phyloP scores from a whole-genome alignment of 2,329 filamentous ascomycete species.

The Pseudogymnoascus sp. region DNA sequence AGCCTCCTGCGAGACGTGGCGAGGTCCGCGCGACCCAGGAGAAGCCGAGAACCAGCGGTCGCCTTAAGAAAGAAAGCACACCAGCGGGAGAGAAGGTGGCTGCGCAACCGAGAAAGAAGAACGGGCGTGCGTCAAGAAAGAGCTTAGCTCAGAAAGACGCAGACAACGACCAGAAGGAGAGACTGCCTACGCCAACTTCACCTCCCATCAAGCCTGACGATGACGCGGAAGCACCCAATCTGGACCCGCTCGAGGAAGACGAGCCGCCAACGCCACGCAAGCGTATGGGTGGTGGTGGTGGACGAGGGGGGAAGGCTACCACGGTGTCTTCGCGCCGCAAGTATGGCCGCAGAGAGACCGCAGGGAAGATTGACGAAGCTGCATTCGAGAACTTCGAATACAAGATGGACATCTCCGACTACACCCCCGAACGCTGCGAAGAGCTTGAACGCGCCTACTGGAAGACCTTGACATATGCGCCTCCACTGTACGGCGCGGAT shows the following conservation, averaged over 20 bases:
- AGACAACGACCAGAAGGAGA: constrained; percentile 22
- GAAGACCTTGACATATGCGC: constrained; percentile 93
- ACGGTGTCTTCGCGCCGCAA: constrained; percentile 83
- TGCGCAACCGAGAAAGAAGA: constrained; percentile 14
- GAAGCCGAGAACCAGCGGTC: constrained; percentile 23
- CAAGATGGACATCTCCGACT: constrained; percentile 77
- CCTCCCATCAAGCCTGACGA: constrained; percentile 37
- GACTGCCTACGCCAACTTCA: constrained; percentile 46
- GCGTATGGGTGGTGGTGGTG: constrained; percentile 31
- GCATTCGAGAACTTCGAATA: constrained; percentile 91
- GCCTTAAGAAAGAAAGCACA: constrained; percentile 38
- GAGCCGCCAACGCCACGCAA: constrained; percentile 37
- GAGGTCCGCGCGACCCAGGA: constrained; percentile 54
- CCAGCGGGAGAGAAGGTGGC: constrained; percentile 14
- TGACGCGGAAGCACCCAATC: constrained; percentile 26
- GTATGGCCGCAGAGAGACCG: constrained; percentile 70
- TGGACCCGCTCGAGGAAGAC: constrained; percentile 35
- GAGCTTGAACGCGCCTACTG: constrained; percentile 93
- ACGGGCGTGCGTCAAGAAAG: constrained; percentile 18
- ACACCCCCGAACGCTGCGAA: constrained; percentile 82
- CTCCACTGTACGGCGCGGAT: constrained; percentile 91
- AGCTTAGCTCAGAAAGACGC: constrained; percentile 15
- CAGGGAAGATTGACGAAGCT: constrained; percentile 76
- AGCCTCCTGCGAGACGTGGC: constrained; percentile 84
- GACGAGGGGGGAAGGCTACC: constrained; percentile 41